Conservation (phyloP, 306 rosid genomes). For the Dalbergia oliveri region DNA sequence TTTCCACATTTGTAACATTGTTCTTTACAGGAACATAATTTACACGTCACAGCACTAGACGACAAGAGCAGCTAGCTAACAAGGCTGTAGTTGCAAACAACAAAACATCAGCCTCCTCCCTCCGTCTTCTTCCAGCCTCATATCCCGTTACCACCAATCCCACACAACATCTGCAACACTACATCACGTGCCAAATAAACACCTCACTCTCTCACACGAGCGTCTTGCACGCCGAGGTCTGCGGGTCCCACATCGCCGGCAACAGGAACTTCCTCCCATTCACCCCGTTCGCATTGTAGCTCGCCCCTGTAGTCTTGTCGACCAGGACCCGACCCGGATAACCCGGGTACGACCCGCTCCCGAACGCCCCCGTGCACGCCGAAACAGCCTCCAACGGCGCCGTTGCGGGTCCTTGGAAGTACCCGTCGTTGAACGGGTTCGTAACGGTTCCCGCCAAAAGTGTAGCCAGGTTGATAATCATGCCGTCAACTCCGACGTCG, state of each 20-base stretch:
- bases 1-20: conserved; percentile 1
- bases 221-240: conserved; percentile 62
- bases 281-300: conserved; percentile 70
- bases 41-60: conserved; percentile 56
- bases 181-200: not conserved
- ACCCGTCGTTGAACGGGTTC: conserved; percentile 79
- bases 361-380: conserved; percentile 77
- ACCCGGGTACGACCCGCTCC: conserved; percentile 81
- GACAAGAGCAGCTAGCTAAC: conserved; percentile 42
- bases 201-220: conserved; percentile 51
- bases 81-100: not conserved
- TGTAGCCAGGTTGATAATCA: conserved; percentile 80
- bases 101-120: not conserved
- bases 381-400: conserved; percentile 90
- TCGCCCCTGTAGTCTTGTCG: conserved; percentile 69
- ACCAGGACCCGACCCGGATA: conserved; percentile 68
- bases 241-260: conserved; percentile 96
- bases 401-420: conserved; percentile 71
- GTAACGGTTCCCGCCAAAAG: conserved; percentile 86
- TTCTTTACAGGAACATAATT: conserved; percentile 23
- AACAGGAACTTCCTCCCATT: conserved; percentile 69
- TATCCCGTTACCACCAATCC: not conserved
- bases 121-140: not conserved
- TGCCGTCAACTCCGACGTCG: conserved; percentile 85
- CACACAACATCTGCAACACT: not conserved